phyloP scores from a whole-genome alignment of 1,284 basidiomycete species.

The Pterulicium gracile region DNA sequence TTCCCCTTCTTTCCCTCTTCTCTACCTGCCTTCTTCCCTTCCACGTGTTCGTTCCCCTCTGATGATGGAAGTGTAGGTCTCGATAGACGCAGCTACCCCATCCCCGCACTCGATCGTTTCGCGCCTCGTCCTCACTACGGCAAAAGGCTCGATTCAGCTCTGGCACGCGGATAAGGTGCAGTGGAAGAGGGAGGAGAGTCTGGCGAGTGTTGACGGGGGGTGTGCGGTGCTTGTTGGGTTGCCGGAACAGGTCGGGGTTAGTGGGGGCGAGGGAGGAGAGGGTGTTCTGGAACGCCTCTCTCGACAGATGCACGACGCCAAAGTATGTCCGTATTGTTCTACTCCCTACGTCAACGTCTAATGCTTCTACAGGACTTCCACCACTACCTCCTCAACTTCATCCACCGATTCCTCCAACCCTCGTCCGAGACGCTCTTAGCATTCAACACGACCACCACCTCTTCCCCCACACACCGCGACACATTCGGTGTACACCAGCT shows the following conservation, averaged over 20 bases:
- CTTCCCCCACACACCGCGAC: conserved; percentile 51
- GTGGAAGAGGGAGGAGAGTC: conserved; percentile 81
- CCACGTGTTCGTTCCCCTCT: conserved; percentile 4
- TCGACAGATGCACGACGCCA: conserved; percentile 54
- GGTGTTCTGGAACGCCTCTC: conserved; percentile 42
- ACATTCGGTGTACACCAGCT: conserved; percentile 85
- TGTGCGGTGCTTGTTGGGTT: conserved; percentile 69
- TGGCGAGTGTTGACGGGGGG: conserved; percentile 50
- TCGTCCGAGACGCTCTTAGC: conserved; percentile 48
- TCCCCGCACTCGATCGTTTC: conserved; percentile 29
- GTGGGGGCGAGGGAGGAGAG: conserved; percentile 36
- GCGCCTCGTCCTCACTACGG: conserved; percentile 57
- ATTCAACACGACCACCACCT: conserved; percentile 17
- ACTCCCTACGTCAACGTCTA: neutral
- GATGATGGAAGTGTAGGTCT: conserved; percentile 27
- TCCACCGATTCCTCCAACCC: conserved; percentile 62
- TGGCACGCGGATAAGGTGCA: conserved; percentile 53
- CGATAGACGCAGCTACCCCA: conserved; percentile 41
- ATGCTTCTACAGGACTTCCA: conserved; percentile 50
- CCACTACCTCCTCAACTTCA: conserved; percentile 56
- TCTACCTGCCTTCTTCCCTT: too few relatives aligned
- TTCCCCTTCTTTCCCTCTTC: conserved; percentile 4
- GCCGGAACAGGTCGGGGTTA: conserved; percentile 47
- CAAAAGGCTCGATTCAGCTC: conserved; percentile 71
- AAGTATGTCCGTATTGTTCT: conserved; percentile 28